Percentiles rank a stretch among this genome's conserved stretches.
These are phyloP conservation scores for Ophiostoma sp. DNA, from an alignment of 2,329 filamentous ascomycete species.

Conservation along the genomic window DNA sequence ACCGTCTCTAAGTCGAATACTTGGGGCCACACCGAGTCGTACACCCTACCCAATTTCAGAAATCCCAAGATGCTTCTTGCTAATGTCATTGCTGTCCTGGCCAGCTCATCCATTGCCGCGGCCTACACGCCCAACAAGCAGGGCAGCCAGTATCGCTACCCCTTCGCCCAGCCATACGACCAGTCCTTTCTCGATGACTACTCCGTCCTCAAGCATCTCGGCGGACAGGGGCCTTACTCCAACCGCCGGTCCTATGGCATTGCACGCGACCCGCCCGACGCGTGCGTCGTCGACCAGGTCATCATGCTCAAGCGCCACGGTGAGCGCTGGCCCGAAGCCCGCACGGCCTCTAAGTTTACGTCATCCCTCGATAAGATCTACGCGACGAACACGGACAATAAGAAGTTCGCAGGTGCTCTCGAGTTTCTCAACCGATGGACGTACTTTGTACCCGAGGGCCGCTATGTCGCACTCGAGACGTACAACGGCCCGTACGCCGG, in stretches of 20 bases:
- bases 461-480: slow-evolving; percentile 23
- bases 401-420: slow-evolving; percentile 13
- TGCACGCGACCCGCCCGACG: slow-evolving; percentile 47
- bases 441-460: slow-evolving; percentile 20
- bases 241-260: slow-evolving; percentile 38
- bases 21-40: too few relatives aligned
- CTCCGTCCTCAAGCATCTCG: slow-evolving; percentile 23
- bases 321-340: slow-evolving; percentile 56
- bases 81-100: not conserved
- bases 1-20: not conserved
- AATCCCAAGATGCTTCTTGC: slow-evolving; percentile 13
- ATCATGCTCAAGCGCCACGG: slow-evolving; percentile 57
- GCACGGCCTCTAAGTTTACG: slow-evolving; percentile 35
- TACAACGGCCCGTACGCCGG: slow-evolving; percentile 23
- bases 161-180: slow-evolving; percentile 18
- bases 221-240: slow-evolving; percentile 23
- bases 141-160: slow-evolving; percentile 21
- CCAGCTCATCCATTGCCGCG: slow-evolving; percentile 6
- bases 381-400: not conserved
- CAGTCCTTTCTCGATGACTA: slow-evolving; percentile 24
- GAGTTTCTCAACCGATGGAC: slow-evolving; percentile 23
- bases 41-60: not conserved
- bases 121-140: slow-evolving; percentile 23
- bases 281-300: slow-evolving; percentile 55
- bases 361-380: slow-evolving; percentile 21